Base-by-base conservation (phyloP, 495 filamentous ascomycete species). In the Monascus purpureus region DNA sequence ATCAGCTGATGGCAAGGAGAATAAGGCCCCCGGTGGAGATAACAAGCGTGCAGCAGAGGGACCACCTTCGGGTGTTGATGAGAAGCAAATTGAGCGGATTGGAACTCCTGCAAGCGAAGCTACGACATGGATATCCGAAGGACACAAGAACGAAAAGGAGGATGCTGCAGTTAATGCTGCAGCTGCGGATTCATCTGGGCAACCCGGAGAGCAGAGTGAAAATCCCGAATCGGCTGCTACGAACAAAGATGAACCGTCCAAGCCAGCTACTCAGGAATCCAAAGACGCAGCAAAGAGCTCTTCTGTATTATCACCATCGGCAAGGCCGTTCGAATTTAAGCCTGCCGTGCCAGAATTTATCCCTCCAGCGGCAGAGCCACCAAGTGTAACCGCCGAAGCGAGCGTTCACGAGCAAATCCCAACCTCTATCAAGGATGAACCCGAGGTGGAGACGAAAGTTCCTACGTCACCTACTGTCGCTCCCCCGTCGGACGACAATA, bases 301-400 rank as follows among this genome's bases (percentile, higher is more conserved):
- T n/a, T 38, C 46, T 6, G 34, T 41, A 9, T 62, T 87, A 15
- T 83, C 78, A 22, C 72, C 80, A 18, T 65, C 70, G 1, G 78
- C 80, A 1, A 72, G 67, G 45, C 62, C 75, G 3, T 86, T 85
- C 43, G 67, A 68, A 55, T 63, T 79, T 65, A 57, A 68, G 55
- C 44, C 67, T 34, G 43, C 59, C 59, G 44, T 65, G 32, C 46
- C 53, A 17, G 49, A 59, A n/a, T 55, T 70, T 18, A 61, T 64
- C 6, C 57, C 67, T 12, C 40, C 56, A 17, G 43, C 50, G 6
- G 55, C 61, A 22, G 52, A 70, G 31, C 46, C 56, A 25, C 28
- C 42, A 6, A 55, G 39, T 17, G 39, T 49, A 8, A 43, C 44
- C 9, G 5, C 30, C 8, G 33, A 39, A 13, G 41, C 49, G 4